phyloP scores from a whole-genome alignment of 768 basidiomycete genomes.

The Lactarius vividus region DNA sequence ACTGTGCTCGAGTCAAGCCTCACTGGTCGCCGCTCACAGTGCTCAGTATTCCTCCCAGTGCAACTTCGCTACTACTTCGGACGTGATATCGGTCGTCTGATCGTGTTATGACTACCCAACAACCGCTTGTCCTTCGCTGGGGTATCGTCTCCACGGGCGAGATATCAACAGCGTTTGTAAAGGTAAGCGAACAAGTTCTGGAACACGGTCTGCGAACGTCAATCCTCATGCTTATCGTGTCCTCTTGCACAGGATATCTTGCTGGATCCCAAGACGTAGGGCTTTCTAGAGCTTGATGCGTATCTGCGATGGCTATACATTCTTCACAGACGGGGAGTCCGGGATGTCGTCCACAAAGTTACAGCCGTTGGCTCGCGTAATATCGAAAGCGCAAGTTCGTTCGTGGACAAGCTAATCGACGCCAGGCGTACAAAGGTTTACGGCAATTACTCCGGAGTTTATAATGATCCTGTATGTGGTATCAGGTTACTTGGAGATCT shows the following conservation, averaged over 20 bases:
- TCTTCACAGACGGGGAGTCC: slow-evolving; percentile 54
- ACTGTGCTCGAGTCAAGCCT: no score
- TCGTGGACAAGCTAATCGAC: slow-evolving; percentile 53
- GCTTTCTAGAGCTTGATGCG: slow-evolving; percentile 21
- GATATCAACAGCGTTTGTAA: slow-evolving; percentile 67
- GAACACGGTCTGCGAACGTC: neutral
- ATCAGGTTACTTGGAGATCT: slow-evolving; percentile 1
- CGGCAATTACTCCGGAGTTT: slow-evolving; percentile 61
- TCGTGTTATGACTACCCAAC: slow-evolving; percentile 27
- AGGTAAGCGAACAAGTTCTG: slow-evolving; percentile 42
- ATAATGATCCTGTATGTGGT: slow-evolving; percentile 11
- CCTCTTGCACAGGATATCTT: slow-evolving; percentile 57
- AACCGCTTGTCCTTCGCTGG: slow-evolving; percentile 61
- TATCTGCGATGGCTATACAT: neutral
- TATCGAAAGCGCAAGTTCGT: slow-evolving; percentile 63
- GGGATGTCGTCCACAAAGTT: slow-evolving; percentile 66
- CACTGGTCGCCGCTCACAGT: no score
- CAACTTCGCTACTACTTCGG: no score
- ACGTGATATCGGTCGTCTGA: neutral
- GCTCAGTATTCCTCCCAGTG: no score
- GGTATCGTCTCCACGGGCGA: slow-evolving; percentile 83
- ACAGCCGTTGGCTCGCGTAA: slow-evolving; percentile 76
- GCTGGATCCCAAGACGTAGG: slow-evolving; percentile 70
- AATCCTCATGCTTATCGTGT: neutral
- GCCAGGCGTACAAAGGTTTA: slow-evolving; percentile 61